Conservation (phyloP, 1,284 basidiomycete genomes). For the Rhodotorula sp. region DNA sequence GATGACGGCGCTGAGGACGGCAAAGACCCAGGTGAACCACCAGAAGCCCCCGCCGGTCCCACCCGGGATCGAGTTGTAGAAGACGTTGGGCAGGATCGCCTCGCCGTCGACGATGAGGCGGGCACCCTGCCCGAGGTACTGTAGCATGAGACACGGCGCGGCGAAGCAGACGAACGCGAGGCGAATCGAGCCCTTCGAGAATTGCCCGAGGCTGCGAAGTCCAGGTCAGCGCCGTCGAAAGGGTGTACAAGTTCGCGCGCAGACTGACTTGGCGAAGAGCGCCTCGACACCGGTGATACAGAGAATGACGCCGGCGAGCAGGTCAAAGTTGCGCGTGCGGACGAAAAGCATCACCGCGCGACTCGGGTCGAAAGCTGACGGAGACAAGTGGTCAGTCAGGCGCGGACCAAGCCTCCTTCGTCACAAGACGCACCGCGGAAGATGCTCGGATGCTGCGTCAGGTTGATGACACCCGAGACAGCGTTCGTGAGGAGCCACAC, state of each 20-base stretch:
- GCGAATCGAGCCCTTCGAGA: slow-evolving; percentile 62
- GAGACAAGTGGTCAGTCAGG: slow-evolving; percentile 61
- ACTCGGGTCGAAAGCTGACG: slow-evolving; percentile 65
- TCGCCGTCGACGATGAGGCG: slow-evolving; percentile 60
- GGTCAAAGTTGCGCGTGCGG: slow-evolving; percentile 63
- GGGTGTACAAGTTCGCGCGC: not conserved
- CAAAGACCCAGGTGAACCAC: slow-evolving; percentile 65
- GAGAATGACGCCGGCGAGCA: slow-evolving; percentile 65
- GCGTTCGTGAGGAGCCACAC: slow-evolving; percentile 1
- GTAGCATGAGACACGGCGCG: slow-evolving; percentile 63
- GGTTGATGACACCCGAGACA: not conserved
- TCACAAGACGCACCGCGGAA: slow-evolving; percentile 59
- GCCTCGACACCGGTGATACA: slow-evolving; percentile 68
- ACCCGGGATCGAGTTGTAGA: slow-evolving; percentile 68
- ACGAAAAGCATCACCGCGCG: slow-evolving; percentile 53
- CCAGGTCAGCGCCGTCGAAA: not conserved
- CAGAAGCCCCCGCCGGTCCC: slow-evolving; percentile 31
- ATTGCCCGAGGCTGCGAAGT: slow-evolving; percentile 62
- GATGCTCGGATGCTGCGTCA: slow-evolving; percentile 51
- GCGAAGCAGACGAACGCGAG: slow-evolving; percentile 59
- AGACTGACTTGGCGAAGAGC: slow-evolving; percentile 63
- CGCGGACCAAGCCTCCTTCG: slow-evolving; percentile 55
- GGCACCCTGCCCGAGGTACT: slow-evolving; percentile 69
- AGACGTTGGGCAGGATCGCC: slow-evolving; percentile 59
- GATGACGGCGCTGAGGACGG: slow-evolving; percentile 63